Conservation (phyloP, 1,139 yeast genomes). For the Yamadazyma sp. region DNA sequence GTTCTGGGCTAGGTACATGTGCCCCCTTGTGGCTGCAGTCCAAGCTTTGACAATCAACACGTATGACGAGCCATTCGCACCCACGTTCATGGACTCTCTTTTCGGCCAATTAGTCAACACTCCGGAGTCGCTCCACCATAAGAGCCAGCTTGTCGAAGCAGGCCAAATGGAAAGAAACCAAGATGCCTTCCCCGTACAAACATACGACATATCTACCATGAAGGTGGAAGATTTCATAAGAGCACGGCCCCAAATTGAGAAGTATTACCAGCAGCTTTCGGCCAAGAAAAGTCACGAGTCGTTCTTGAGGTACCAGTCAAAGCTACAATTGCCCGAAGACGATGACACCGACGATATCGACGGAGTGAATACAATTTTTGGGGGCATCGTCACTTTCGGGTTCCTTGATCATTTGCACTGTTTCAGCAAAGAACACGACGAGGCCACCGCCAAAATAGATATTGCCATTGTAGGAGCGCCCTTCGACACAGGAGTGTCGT, state of each 20-base stretch:
- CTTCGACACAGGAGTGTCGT: constrained; percentile 31
- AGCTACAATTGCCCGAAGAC: constrained; percentile 31
- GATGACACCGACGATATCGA: constrained; percentile 38
- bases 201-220: constrained; percentile 5
- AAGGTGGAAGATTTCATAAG: constrained; percentile 5
- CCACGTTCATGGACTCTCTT: constrained; percentile 21
- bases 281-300: constrained; percentile 16
- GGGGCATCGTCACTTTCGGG: constrained; percentile 50
- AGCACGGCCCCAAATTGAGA: constrained; percentile 5
- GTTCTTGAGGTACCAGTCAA: constrained; percentile 21
- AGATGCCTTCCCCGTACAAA: background rate
- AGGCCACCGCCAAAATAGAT: constrained; percentile 19
- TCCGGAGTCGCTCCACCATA: constrained; percentile 6
- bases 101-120: constrained; percentile 19
- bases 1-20: background rate
- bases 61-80: background rate
- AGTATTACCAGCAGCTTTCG: constrained; percentile 1
- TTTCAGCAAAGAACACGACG: constrained; percentile 22
- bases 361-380: constrained; percentile 25
- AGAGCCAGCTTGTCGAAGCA: constrained; percentile 5
- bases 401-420: constrained; percentile 41
- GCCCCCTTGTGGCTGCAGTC: background rate
- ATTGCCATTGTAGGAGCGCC: constrained; percentile 34
- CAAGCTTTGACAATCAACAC: constrained; percentile 1
- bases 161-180: constrained; percentile 5